Evolutionary conservation across 495 filamentous ascomycete genomes (phyloP), one percentile per base, ranked within the genome.

Genomic region (Neurospora cerealis): DNA sequence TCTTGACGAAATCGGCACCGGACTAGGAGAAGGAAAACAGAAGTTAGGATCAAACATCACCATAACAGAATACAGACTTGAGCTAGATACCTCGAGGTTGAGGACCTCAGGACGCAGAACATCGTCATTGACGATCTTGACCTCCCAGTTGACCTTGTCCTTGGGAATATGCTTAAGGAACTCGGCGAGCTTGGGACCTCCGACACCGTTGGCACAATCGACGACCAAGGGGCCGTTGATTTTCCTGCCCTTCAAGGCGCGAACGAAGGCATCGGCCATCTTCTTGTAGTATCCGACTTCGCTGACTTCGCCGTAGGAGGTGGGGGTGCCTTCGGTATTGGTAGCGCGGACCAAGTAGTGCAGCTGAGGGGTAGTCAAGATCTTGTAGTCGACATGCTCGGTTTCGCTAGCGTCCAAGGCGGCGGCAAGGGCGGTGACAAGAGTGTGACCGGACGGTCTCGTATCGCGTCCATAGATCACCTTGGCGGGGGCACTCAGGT

Each of bases 1-100:
- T 98, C 82, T 99, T 99, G 74, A 99, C 96, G 74, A 90, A 98
- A 80, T 99, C 96, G 80, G 96, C 96, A 82, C 96, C 96, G 78
- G 93, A 97, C 93, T 96, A 73, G 19, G 75, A 71, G 38, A 40
- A 28, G 41, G 78, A 77, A 81, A 78, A 70, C 72, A 10, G 0
- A 10, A 48, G 72, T 79, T 42, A 77, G 17, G 24, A 21, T 54
- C 3, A 69, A n/a, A 17, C 1, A 13, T 32, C 24, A 4, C 5
- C 24, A 9, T 17, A 32, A 3, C 6, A 36, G 70, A 66, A 70
- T n/a, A 21, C 36, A 66, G 5, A 70, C 60, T 34, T 28, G 32
- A 54, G 8, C 54, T 66, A 78, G 87, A 74, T 88, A 95, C 93
- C 78, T 97, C 92, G 38, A 92, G 87, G 81, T 99, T 99, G 76